A percentile compares a stretch with the other conserved stretches of the same genome.
Conservation (phyloP, 148 eudicot genomes). For the Vaccinium vitisidaea region DNA sequence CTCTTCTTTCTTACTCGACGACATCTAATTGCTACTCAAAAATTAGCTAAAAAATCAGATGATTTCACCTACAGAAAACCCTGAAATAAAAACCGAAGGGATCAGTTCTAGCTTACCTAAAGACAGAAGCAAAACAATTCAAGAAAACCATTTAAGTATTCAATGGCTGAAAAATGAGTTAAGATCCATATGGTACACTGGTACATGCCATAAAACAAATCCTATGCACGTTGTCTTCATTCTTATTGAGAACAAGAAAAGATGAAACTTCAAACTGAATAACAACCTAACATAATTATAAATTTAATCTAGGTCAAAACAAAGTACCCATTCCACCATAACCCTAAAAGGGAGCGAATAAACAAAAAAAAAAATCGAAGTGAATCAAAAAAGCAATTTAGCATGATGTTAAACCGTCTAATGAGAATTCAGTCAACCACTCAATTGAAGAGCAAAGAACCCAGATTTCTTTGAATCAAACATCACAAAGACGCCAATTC, state of each 20-base stretch:
- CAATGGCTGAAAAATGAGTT: background rate
- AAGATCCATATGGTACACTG: background rate
- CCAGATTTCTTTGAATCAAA: background rate
- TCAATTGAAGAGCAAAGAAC: background rate
- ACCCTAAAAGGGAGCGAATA: background rate
- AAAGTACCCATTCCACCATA: background rate
- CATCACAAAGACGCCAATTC: background rate
- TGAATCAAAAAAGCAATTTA: background rate
- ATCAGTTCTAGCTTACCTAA: background rate
- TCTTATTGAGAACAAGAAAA: background rate
- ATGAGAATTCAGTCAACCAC: background rate
- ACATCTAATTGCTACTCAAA: slow-evolving; percentile 11
- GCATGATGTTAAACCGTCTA: background rate
- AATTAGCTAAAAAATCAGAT: slow-evolving; percentile 2
- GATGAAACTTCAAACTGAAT: background rate
- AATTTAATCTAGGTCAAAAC: background rate
- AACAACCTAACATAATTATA: background rate
- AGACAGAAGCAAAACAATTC: background rate
- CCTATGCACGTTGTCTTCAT: background rate
- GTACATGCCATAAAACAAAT: background rate
- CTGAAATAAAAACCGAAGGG: background rate
- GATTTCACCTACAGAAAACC: background rate
- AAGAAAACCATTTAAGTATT: background rate
- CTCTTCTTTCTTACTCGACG: slow-evolving; percentile 77
- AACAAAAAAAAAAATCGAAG: background rate